A percentile compares a stretch with the other conserved stretches of the same genome.
Evolutionary conservation across 2,329 filamentous ascomycete genomes (phyloP).

Genomic region (Sporothrix euskadiensis): DNA sequence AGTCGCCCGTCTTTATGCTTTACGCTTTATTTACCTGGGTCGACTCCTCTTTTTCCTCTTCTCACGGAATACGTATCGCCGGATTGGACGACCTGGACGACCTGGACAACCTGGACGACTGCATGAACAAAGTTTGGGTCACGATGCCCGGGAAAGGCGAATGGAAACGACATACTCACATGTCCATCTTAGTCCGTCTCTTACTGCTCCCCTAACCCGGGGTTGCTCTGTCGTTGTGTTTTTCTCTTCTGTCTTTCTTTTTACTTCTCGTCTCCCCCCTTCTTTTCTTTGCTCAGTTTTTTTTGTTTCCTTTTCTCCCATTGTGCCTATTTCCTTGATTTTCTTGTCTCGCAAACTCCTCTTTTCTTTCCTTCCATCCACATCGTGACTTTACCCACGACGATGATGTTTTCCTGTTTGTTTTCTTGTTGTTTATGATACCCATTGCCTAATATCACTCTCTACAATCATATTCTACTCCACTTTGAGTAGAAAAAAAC

Average conservation of each 20-base stretch:
- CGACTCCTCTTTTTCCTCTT: neutral
- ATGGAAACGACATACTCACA: neutral
- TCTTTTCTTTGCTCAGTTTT: neutral
- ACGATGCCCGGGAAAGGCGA: conserved; percentile 11
- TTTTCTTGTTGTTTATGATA: conserved; percentile 22
- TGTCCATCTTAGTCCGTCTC: neutral
- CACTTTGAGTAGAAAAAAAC: neutral
- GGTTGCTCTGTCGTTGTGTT: neutral
- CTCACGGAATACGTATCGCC: neutral
- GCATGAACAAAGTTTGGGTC: conserved; percentile 17
- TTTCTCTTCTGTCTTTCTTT: neutral
- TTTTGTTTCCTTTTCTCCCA: conserved; percentile 23
- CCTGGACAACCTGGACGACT: neutral
- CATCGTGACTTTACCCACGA: conserved; percentile 19
- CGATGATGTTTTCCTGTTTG: conserved; percentile 28
- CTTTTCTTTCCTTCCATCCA: neutral
- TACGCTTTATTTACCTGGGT: neutral
- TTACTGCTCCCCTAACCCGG: neutral
- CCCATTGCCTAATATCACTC: neutral
- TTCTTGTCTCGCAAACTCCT: conserved; percentile 22
- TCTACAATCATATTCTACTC: neutral
- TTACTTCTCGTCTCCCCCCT: neutral
- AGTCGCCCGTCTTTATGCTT: neutral
- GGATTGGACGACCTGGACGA: neutral
- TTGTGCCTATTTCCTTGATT: conserved; percentile 35